These are phyloP conservation scores for Saccharomycopsis sp. DNA, from an alignment of 805 yeast species.

Conservation along the genomic window DNA sequence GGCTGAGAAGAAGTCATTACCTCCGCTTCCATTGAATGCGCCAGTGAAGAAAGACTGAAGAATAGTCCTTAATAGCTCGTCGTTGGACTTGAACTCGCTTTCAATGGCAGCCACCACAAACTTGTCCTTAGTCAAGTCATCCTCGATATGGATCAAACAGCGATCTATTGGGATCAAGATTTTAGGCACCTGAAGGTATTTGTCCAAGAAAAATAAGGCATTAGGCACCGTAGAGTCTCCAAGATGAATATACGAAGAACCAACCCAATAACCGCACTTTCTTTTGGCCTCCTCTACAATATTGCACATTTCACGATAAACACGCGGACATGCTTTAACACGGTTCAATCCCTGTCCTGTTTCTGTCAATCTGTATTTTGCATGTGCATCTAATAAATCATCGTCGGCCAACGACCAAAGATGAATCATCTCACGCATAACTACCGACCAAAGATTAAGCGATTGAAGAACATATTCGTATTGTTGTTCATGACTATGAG, in stretches of 20 bases:
- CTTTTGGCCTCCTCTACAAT: conserved; percentile 60
- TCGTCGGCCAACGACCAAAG: conserved; percentile 74
- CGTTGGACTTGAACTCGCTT: conserved; percentile 51
- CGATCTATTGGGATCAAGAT: conserved; percentile 68
- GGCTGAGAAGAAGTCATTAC: conserved; percentile 76
- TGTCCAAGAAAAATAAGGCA: conserved; percentile 71
- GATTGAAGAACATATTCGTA: conserved; percentile 72
- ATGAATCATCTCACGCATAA: conserved; percentile 71
- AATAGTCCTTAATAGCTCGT: conserved; percentile 43
- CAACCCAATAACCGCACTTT: conserved; percentile 65
- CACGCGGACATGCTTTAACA: conserved; percentile 64
- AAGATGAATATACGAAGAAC: conserved; percentile 71
- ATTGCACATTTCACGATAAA: conserved; percentile 64
- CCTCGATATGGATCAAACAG: conserved; percentile 49
- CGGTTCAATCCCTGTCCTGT: conserved; percentile 82
- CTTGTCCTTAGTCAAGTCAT: conserved; percentile 41
- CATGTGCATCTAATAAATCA: conserved; percentile 51
- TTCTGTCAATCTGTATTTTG: conserved; percentile 51
- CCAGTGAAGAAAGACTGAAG: conserved; percentile 44
- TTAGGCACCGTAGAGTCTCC: conserved; percentile 85
- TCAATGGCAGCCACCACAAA: conserved; percentile 44
- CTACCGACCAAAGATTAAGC: conserved; percentile 65
- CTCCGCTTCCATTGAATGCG: conserved; percentile 76
- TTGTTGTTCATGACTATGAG: conserved; percentile 70
- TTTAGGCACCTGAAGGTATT: conserved; percentile 73